Conservation (phyloP, 805 yeast genomes). For the Starmerella bombi region DNA sequence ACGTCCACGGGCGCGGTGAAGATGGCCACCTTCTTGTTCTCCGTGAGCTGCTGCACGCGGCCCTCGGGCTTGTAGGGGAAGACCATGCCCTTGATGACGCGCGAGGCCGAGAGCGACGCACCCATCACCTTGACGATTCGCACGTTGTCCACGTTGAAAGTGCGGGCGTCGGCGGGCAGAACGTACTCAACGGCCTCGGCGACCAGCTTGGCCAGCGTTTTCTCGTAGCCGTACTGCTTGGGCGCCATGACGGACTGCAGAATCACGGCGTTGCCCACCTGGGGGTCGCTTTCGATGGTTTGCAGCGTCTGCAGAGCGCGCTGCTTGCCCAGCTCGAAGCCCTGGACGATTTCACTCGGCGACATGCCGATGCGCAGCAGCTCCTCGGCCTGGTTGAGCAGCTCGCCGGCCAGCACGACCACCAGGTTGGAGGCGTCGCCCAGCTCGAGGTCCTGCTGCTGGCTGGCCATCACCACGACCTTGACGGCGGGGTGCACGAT, state of each 20-base stretch:
- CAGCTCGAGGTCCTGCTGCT: conserved; percentile 94
- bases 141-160: conserved; percentile 81
- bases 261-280: conserved; percentile 7
- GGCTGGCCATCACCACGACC: conserved; percentile 86
- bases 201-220: conserved; percentile 58
- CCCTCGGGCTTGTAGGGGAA: conserved; percentile 98
- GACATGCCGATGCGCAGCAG: conserved; percentile 72
- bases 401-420: conserved; percentile 82
- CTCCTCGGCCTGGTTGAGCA: conserved; percentile 75
- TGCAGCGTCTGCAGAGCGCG: conserved; percentile 52
- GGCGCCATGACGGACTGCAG: conserved; percentile 56
- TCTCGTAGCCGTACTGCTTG: conserved; percentile 85
- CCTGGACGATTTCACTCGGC: conserved; percentile 86
- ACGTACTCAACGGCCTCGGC: conserved; percentile 74
- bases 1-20: conserved; percentile 90
- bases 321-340: conserved; percentile 76
- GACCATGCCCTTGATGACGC: conserved; percentile 92
- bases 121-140: conserved; percentile 98
- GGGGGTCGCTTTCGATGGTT: conserved; percentile 46
- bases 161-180: conserved; percentile 45
- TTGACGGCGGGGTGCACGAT: conserved; percentile 97
- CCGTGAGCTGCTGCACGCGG: conserved; percentile 47
- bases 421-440: conserved; percentile 94
- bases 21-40: conserved; percentile 73
- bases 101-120: conserved; percentile 54